A percentile compares a stretch with the other conserved stretches of the same genome.
These are phyloP conservation scores for Populus ilicifolia DNA, from an alignment of 345 rosid species.

Conservation along the genomic window DNA sequence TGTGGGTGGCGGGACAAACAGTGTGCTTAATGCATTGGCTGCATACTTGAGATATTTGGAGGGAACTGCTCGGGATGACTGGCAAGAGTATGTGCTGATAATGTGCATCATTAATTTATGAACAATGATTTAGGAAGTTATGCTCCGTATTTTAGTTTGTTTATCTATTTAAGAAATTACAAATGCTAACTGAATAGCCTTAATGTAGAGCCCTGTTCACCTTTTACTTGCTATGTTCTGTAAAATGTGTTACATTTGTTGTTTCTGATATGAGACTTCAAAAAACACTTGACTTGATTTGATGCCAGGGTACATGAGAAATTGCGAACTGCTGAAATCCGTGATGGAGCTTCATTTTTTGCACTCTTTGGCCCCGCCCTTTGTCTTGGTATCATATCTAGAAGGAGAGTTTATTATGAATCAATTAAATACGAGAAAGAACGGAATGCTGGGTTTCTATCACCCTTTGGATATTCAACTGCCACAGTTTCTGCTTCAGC, in stretches of 20 bases:
- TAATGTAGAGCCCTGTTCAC: not conserved
- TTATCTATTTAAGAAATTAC: not conserved
- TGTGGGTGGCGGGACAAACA: constrained; percentile 72
- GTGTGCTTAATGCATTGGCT: constrained; percentile 58
- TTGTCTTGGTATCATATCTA: constrained; percentile 72
- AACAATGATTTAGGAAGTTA: not conserved
- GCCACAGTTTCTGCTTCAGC: constrained; percentile 62
- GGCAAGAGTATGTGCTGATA: constrained; percentile 75
- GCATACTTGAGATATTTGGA: constrained; percentile 82
- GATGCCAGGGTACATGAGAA: constrained; percentile 61
- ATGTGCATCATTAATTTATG: constrained; percentile 4
- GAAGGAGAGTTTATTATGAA: constrained; percentile 72
- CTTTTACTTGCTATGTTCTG: not conserved
- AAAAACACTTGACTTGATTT: constrained; percentile 10
- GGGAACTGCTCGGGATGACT: constrained; percentile 80
- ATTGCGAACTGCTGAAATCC: constrained; percentile 53
- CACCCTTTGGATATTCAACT: constrained; percentile 86
- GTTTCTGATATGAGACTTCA: not conserved
- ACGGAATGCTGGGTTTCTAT: constrained; percentile 78
- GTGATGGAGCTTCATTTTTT: constrained; percentile 76
- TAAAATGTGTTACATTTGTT: not conserved
- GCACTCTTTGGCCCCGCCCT: constrained; percentile 72
- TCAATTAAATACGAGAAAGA: constrained; percentile 77
- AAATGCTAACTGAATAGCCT: not conserved
- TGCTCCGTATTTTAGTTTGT: not conserved